phyloP scores from a whole-genome alignment of 2,329 filamentous ascomycete species.

The Helotiales sp. region DNA sequence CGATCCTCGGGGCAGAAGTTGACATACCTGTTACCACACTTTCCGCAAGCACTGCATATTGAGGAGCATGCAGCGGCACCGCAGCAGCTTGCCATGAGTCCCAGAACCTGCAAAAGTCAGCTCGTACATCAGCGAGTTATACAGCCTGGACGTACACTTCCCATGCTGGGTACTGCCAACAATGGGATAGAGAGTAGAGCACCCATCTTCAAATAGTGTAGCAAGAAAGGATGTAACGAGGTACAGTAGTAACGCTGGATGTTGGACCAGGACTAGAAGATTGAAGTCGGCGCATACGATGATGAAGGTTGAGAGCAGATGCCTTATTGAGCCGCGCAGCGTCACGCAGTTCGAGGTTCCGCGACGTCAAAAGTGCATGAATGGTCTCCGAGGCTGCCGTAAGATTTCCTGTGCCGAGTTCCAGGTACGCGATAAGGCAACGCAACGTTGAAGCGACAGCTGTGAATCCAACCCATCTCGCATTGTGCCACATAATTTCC shows the following conservation, averaged over 20 bases:
- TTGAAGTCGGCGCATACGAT: constrained; percentile 12
- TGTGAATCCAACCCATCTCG: not conserved
- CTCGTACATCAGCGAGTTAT: not conserved
- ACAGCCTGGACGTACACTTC: constrained; percentile 68
- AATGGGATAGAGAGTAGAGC: constrained; percentile 87
- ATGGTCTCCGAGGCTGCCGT: not conserved
- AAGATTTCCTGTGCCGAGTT: not conserved
- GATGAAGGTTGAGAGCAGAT: not conserved
- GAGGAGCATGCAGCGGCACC: constrained; percentile 96
- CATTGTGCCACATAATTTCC: constrained; percentile 3
- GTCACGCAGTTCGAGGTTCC: not conserved
- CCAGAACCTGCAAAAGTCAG: constrained; percentile 59
- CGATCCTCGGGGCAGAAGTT: not conserved
- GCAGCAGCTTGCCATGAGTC: constrained; percentile 86
- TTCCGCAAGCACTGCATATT: constrained; percentile 92
- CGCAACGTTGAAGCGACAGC: not conserved
- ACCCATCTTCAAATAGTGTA: constrained; percentile 62
- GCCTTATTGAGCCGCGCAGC: not conserved
- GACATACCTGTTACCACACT: constrained; percentile 87
- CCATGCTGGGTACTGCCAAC: constrained; percentile 80
- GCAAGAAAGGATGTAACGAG: not conserved
- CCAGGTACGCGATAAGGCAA: not conserved
- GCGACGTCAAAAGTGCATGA: not conserved
- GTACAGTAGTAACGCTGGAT: not conserved
- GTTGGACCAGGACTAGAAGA: constrained; percentile 1